Conservation (phyloP, 345 rosid species). For the Euphorbia lathyris region DNA sequence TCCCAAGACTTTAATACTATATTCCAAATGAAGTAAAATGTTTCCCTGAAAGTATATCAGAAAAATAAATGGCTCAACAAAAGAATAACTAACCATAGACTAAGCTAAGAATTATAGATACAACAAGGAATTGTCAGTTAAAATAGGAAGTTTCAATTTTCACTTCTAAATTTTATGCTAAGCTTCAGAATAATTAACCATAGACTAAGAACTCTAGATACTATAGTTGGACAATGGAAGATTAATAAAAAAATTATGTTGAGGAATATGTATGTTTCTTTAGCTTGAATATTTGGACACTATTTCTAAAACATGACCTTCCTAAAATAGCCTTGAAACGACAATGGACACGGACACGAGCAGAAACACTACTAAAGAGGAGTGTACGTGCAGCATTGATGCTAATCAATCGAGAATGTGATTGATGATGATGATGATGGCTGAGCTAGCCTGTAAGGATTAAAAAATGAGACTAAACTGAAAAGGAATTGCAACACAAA, state of each 20-base stretch:
- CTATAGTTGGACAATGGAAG: not conserved
- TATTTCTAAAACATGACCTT: no score
- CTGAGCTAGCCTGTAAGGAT: not conserved
- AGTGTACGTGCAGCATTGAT: no score
- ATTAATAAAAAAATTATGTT: not conserved
- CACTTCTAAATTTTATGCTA: not conserved
- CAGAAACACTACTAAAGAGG: no score
- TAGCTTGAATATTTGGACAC: conserved; percentile 9
- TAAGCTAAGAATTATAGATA: not conserved
- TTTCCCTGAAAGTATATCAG: no score
- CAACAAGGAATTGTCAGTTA: no score
- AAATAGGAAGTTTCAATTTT: no score
- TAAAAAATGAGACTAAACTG: conserved; percentile 8
- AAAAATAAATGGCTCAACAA: not conserved
- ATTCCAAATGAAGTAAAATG: no score
- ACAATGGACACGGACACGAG: no score
- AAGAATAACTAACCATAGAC: not conserved
- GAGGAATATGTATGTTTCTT: not conserved
- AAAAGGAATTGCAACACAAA: not conserved
- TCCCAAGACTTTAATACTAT: no score
- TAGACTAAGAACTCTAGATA: not conserved
- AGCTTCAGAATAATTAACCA: conserved; percentile 1
- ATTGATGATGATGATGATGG: conserved; percentile 16
- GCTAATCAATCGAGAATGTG: not conserved
- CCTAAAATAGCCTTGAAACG: no score